Conservation (phyloP, 306 rosid species). For the Geum urbanum region DNA sequence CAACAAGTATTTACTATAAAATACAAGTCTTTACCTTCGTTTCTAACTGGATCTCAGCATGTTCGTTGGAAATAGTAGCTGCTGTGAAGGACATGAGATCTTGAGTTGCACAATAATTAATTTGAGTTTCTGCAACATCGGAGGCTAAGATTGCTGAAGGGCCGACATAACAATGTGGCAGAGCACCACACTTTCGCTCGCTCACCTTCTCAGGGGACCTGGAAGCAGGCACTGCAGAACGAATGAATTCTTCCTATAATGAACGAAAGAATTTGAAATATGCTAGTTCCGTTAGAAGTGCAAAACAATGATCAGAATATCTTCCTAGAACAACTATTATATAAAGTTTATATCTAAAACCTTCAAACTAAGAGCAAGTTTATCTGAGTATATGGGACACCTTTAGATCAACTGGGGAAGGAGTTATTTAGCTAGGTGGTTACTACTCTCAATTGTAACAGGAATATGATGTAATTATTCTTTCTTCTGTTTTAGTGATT, state of each 20-base stretch:
- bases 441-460: no score
- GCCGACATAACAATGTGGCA: slow-evolving; percentile 19
- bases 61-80: slow-evolving; percentile 13
- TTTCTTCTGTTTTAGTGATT: no score
- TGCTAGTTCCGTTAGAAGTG: neutral
- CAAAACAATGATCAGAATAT: neutral
- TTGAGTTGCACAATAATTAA: slow-evolving; percentile 19
- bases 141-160: slow-evolving; percentile 20
- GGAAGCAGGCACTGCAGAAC: neutral
- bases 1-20: neutral
- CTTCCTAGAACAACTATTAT: neutral
- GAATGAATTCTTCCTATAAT: neutral
- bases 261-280: neutral
- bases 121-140: slow-evolving; percentile 37
- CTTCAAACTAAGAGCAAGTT: neutral
- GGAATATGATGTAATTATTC: no score
- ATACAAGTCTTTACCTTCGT: slow-evolving; percentile 28
- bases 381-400: no score
- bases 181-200: slow-evolving; percentile 33
- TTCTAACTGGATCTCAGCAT: slow-evolving; percentile 24
- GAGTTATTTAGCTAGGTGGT: no score
- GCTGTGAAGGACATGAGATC: slow-evolving; percentile 14
- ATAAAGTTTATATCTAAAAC: neutral
- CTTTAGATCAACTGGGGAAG: no score
- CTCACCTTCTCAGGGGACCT: slow-evolving; percentile 6